These are phyloP conservation scores for Diphasiastrum complanatum DNA, from an alignment of 83 land plant genomes.

Conservation along the genomic window DNA sequence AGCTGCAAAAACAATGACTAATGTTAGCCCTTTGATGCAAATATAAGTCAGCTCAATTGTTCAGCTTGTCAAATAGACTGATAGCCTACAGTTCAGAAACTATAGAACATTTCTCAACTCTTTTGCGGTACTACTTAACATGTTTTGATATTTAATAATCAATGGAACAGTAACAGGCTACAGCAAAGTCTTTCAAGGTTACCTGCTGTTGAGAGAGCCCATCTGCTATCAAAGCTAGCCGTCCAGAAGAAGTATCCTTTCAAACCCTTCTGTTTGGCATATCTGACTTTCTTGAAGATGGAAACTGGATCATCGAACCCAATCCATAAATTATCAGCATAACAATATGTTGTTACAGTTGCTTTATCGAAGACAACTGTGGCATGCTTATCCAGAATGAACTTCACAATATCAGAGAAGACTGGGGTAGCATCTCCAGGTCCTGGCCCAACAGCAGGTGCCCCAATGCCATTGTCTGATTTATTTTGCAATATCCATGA, in stretches of 20 bases:
- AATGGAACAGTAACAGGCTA: not conserved
- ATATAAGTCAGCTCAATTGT: too few relatives aligned
- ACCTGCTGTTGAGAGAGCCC: constrained; percentile 6
- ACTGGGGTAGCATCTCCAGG: constrained; percentile 4
- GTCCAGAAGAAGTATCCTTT: constrained; percentile 21
- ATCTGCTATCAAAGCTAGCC: constrained; percentile 6
- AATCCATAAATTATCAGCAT: not conserved
- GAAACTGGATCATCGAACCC: constrained; percentile 6
- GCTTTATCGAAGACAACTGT: constrained; percentile 6
- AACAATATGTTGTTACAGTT: constrained; percentile 1
- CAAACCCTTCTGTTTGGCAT: not conserved
- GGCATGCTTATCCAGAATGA: not conserved
- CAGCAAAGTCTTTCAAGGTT: not conserved
- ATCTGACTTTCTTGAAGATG: not conserved
- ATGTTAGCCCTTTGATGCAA: too few relatives aligned
- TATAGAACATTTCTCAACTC: too few relatives aligned
- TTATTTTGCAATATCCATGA: not conserved
- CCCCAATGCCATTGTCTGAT: constrained; percentile 2
- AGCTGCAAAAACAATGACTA: too few relatives aligned
- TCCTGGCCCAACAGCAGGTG: not conserved
- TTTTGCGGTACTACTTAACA: not conserved
- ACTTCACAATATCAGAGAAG: not conserved
- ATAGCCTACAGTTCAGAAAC: too few relatives aligned
- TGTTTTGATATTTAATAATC: not conserved
- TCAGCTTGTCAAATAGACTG: too few relatives aligned